Conservation (phyloP, 768 basidiomycete genomes). For the Mycena filopes region DNA sequence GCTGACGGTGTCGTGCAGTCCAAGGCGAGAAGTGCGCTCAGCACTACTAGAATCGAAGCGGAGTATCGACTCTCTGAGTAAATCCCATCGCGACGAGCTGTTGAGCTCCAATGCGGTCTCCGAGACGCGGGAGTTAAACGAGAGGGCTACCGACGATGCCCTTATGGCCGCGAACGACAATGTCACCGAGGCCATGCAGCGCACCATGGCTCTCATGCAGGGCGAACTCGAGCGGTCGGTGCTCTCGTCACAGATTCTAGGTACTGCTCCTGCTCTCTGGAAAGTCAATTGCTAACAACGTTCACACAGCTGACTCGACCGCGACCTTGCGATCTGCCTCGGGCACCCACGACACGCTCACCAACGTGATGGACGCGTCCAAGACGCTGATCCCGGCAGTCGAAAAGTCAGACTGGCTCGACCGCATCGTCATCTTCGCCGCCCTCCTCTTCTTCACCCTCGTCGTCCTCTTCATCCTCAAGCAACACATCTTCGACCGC, state of each 20-base stretch:
- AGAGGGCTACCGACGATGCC: conserved; percentile 82
- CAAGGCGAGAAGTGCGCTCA: conserved; percentile 70
- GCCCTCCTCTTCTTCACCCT: conserved; percentile 87
- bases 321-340: conserved; percentile 80
- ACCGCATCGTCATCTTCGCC: conserved; percentile 85
- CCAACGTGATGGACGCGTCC: conserved; percentile 77
- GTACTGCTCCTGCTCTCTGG: conserved; percentile 49
- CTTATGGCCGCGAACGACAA: conserved; percentile 91
- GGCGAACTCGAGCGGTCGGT: conserved; percentile 92
- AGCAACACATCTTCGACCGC: conserved; percentile 86
- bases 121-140: conserved; percentile 61
- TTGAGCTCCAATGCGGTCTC: conserved; percentile 60
- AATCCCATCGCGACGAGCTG: conserved; percentile 76
- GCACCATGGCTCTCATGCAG: conserved; percentile 90
- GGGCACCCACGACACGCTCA: conserved; percentile 79
- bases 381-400: conserved; percentile 88
- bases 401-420: conserved; percentile 91
- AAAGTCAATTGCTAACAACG: not conserved
- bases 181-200: conserved; percentile 87
- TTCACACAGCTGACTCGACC: conserved; percentile 76
- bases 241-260: conserved; percentile 85
- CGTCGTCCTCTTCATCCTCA: conserved; percentile 87
- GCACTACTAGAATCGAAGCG: conserved; percentile 82
- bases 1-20: conserved; percentile 46
- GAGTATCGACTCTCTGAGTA: conserved; percentile 68